Percentiles rank a stretch among this genome's conserved stretches.
phyloP scores from a whole-genome alignment of 208 protist genomes.

The Trypanosomatidae sp. region DNA sequence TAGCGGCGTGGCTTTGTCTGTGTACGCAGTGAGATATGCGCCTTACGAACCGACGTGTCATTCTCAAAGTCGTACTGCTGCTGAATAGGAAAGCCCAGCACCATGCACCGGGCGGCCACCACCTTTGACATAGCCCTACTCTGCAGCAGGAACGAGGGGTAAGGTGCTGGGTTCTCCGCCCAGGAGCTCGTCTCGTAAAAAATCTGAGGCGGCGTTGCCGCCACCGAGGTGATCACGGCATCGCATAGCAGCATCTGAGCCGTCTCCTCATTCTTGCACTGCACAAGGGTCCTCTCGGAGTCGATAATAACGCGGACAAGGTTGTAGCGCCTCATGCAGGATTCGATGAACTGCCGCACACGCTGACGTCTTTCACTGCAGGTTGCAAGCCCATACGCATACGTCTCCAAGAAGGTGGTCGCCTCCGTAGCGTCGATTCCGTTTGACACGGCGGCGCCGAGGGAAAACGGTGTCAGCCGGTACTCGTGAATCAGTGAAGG shows the following conservation, averaged over 20 bases:
- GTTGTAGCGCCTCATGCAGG: constrained; percentile 81
- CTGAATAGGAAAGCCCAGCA: constrained; percentile 75
- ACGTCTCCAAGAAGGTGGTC: constrained; percentile 72
- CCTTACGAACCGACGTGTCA: constrained; percentile 58
- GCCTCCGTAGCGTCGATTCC: constrained; percentile 92
- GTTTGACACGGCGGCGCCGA: constrained; percentile 96
- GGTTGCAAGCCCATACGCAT: constrained; percentile 75
- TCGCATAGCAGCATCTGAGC: constrained; percentile 56
- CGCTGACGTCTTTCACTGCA: constrained; percentile 6
- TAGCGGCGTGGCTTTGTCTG: constrained; percentile 82
- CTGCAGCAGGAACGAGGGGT: constrained; percentile 47
- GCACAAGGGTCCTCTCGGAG: constrained; percentile 50
- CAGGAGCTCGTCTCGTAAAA: constrained; percentile 25
- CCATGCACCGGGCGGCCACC: constrained; percentile 69
- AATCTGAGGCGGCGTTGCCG: constrained; percentile 35
- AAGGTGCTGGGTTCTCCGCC: constrained; percentile 22
- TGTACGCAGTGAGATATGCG: constrained; percentile 60
- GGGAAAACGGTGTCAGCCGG: constrained; percentile 95
- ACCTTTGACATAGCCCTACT: constrained; percentile 63
- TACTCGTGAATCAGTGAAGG: constrained; percentile 98
- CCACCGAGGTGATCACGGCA: constrained; percentile 49
- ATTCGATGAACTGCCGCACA: constrained; percentile 62
- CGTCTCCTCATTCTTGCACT: constrained; percentile 59
- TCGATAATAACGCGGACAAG: constrained; percentile 77
- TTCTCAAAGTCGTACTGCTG: constrained; percentile 87